phyloP scores from a whole-genome alignment of 805 yeast species.

The Jamesozyma spencerorum region DNA sequence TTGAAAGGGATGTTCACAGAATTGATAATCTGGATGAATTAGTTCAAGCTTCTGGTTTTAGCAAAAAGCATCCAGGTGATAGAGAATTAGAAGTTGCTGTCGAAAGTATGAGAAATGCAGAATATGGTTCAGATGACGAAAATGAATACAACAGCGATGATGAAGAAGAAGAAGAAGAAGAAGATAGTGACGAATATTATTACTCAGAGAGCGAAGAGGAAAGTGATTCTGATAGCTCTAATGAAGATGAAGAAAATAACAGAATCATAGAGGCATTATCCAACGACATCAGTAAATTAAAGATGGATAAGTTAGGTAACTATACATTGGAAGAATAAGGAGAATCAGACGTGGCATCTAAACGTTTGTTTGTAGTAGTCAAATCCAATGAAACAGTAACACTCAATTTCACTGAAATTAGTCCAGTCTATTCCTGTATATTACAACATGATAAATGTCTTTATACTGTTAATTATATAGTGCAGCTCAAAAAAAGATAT shows the following conservation, averaged over 20 bases:
- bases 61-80: slow-evolving; percentile 43
- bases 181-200: slow-evolving; percentile 19
- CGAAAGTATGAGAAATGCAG: slow-evolving; percentile 47
- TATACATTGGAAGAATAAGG: slow-evolving; percentile 50
- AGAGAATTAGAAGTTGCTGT: slow-evolving; percentile 73
- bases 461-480: neutral
- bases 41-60: slow-evolving; percentile 85
- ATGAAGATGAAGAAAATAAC: slow-evolving; percentile 40
- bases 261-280: slow-evolving; percentile 64
- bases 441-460: too few relatives aligned
- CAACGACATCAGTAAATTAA: slow-evolving; percentile 52
- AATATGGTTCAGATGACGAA: slow-evolving; percentile 25
- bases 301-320: slow-evolving; percentile 77
- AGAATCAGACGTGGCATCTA: too few relatives aligned
- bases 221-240: slow-evolving; percentile 26
- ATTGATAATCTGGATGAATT: slow-evolving; percentile 65
- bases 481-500: neutral
- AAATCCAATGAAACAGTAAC: too few relatives aligned
- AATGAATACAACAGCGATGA: slow-evolving; percentile 38
- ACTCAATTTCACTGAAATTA: too few relatives aligned
- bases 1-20: slow-evolving; percentile 66
- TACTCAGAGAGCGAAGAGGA: slow-evolving; percentile 27
- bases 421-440: too few relatives aligned
- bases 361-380: too few relatives aligned
- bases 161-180: slow-evolving; percentile 23